A percentile compares a stretch with the other conserved stretches of the same genome.
These are phyloP conservation scores for Quillaja saponaria DNA, from an alignment of 306 rosid genomes.

Conservation along the genomic window DNA sequence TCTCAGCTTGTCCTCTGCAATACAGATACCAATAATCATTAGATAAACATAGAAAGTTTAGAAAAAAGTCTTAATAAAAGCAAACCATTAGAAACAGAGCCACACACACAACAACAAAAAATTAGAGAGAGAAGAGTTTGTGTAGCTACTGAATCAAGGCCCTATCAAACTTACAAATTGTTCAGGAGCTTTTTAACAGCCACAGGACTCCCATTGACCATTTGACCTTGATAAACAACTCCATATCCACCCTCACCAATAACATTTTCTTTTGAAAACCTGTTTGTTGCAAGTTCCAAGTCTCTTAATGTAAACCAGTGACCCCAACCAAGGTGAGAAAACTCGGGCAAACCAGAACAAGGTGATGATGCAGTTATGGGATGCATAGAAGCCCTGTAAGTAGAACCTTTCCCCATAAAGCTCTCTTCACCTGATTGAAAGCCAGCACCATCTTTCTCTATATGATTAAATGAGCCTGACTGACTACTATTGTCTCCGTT, in stretches of 20 bases:
- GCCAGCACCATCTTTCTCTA: conserved; percentile 58
- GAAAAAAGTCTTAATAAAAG: conserved; percentile 8
- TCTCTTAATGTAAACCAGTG: conserved; percentile 96
- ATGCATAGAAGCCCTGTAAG: conserved; percentile 47
- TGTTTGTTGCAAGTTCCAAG: conserved; percentile 81
- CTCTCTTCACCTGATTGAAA: conserved; percentile 72
- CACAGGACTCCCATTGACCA: conserved; percentile 80
- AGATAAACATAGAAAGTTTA: conserved; percentile 10
- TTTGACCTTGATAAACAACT: conserved; percentile 72
- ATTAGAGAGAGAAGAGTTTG: not conserved
- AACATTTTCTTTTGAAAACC: conserved; percentile 77
- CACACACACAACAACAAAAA: no score
- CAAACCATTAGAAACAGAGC: not conserved
- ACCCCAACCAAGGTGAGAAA: conserved; percentile 97
- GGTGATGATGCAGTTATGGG: conserved; percentile 66
- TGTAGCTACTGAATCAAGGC: conserved; percentile 14
- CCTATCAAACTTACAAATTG: conserved; percentile 64
- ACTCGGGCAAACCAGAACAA: conserved; percentile 80
- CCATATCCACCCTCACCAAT: conserved; percentile 99
- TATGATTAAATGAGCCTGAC: conserved; percentile 66
- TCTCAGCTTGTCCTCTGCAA: conserved; percentile 91
- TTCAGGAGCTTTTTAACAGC: conserved; percentile 92
- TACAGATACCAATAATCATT: conserved; percentile 23
- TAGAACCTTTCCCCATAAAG: conserved; percentile 43
- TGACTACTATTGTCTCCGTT: conserved; percentile 69